Conservation (phyloP, 306 rosid species). For the Malus sylvestris region DNA sequence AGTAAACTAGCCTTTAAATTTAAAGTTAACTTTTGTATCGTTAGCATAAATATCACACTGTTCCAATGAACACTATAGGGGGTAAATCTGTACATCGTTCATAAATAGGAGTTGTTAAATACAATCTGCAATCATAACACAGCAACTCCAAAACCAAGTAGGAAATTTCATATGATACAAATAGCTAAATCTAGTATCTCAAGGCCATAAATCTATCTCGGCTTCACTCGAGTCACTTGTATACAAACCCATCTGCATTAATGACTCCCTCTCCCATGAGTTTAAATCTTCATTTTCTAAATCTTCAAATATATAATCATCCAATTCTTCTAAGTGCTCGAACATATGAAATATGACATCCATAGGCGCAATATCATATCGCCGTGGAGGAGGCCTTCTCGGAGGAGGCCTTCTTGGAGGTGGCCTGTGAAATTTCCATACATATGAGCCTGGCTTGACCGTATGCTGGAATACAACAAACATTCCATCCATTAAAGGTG, state of each 20-base stretch:
- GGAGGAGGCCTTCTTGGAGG: conserved; percentile 46
- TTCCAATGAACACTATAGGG: not conserved
- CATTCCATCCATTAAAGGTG: conserved; percentile 47
- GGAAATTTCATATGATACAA: not conserved
- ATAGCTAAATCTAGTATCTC: conserved; percentile 12
- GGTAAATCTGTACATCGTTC: conserved; percentile 3
- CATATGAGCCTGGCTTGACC: conserved; percentile 47
- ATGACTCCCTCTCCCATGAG: conserved; percentile 23
- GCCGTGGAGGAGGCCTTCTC: conserved; percentile 26
- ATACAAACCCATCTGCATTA: conserved; percentile 26
- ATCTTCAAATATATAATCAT: conserved; percentile 23
- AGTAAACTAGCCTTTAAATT: not conserved
- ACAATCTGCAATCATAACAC: conserved; percentile 6
- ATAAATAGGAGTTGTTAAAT: conserved; percentile 13
- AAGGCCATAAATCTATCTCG: conserved; percentile 21
- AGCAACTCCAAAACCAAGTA: conserved; percentile 8
- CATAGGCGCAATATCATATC: conserved; percentile 25
- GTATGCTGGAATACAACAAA: conserved; percentile 60
- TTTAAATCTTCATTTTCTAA: conserved; percentile 17
- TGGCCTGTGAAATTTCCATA: conserved; percentile 42
- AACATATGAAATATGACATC: conserved; percentile 27
- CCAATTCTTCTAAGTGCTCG: conserved; percentile 25
- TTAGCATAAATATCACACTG: not conserved
- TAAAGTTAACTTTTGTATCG: not conserved
- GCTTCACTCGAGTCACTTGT: conserved; percentile 37